Evolutionary conservation across 1,139 yeast species (phyloP).

Genomic region (Candida freyschussii): DNA sequence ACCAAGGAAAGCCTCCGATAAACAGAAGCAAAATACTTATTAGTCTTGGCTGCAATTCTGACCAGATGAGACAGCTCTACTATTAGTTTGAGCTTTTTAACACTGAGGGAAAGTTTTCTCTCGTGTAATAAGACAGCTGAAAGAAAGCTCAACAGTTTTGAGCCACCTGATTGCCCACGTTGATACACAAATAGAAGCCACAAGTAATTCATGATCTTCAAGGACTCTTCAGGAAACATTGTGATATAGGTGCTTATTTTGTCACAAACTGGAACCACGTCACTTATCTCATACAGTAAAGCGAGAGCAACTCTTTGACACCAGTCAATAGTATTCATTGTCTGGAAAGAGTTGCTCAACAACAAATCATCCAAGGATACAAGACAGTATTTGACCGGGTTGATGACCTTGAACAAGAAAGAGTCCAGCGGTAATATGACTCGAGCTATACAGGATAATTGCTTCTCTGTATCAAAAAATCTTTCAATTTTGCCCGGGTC

Average conservation of each 20-base stretch:
- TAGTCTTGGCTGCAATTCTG: slow-evolving; percentile 40
- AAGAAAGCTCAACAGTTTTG: slow-evolving; percentile 11
- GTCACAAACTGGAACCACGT: slow-evolving; percentile 16
- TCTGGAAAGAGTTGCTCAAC: no score
- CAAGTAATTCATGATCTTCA: slow-evolving; percentile 20
- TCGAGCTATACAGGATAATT: slow-evolving; percentile 5
- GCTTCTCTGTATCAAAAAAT: slow-evolving; percentile 7
- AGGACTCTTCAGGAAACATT: slow-evolving; percentile 12
- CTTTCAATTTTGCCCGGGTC: slow-evolving; percentile 6
- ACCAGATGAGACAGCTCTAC: slow-evolving; percentile 38
- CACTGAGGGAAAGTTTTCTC: slow-evolving; percentile 3
- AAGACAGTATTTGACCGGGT: slow-evolving; percentile 27
- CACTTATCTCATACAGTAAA: no score
- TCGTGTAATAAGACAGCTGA: slow-evolving; percentile 24
- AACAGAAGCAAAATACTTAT: slow-evolving; percentile 33
- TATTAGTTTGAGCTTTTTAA: slow-evolving; percentile 30
- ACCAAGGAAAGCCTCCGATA: slow-evolving; percentile 34
- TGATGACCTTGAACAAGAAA: slow-evolving; percentile 11
- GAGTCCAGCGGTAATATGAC: slow-evolving; percentile 12
- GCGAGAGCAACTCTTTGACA: no score
- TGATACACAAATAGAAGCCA: slow-evolving; percentile 26
- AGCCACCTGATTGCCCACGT: slow-evolving; percentile 13
- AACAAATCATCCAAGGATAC: slow-evolving; percentile 34
- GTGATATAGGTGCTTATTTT: slow-evolving; percentile 24
- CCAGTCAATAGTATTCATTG: no score